Base-by-base conservation (phyloP, 1,284 basidiomycete genomes). In the Ustilago curta region DNA sequence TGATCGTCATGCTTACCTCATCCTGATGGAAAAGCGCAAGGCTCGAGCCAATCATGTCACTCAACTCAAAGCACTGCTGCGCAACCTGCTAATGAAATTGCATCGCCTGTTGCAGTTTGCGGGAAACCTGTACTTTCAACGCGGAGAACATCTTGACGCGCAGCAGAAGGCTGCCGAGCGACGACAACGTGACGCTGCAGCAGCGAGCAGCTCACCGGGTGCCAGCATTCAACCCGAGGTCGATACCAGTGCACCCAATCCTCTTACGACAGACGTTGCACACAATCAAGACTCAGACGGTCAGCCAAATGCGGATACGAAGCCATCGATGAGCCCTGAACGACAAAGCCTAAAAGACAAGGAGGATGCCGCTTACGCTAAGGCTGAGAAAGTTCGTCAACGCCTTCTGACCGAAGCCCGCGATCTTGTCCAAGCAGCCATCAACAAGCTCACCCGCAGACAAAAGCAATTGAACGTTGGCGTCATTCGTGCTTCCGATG, bases 81-180 rank as follows among this genome's bases (percentile, higher is more conserved):
- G 82, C 16, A 53, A 45, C 25, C 57, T 72, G 67, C 66, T 77
- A 8, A 81, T 80, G 47, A 65, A 73, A 37, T 48, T 77, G 37
- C 82, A 83, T 66, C 78, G 82, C 2, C 58, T 75, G 1, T 53
- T 78, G 27, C 77, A 79, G 29, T 84, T 82, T 47, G 37, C 52
- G 9, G 82, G 82, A n/a, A 81, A 83, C 50, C 57, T 77, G 39
- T 82, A 69, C 64, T 84, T 70, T 23, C 80, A 80, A 32, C 58
- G 81, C 31, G 81, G 78, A 42, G 74, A 83, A 49, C 55, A 54
- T 42, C 49, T 65, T 12, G 70, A 76, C 37, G 60, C 71, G 42
- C 53, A 60, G 12, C 40, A 60, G 23, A 59, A 52, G 21, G 11
- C 23, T 1, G 31, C 29, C 4, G 8, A 21, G 21, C 35, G 25